Evolutionary conservation across 768 basidiomycete genomes (phyloP).

Genomic region (Mycena olivaceomarginata): DNA sequence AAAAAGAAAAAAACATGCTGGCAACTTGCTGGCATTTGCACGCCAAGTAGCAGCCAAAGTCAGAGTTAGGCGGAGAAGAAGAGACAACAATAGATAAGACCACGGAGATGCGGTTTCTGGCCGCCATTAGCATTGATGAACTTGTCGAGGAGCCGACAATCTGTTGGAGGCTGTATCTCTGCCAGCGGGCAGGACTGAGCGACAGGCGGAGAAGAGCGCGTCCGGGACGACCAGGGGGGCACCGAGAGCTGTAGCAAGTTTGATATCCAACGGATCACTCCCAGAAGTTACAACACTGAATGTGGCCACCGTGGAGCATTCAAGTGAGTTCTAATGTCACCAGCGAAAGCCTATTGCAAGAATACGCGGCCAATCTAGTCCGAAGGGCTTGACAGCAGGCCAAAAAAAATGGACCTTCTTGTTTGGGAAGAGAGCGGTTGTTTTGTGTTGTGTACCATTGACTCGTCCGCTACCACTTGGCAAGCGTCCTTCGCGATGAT

Average conservation of each 20-base stretch:
- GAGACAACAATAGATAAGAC: not conserved
- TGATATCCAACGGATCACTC: slow-evolving; percentile 22
- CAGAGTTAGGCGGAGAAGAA: not conserved
- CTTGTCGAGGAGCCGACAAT: not conserved
- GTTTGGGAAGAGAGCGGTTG: slow-evolving; percentile 28
- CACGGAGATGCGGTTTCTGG: not conserved
- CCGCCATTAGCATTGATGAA: not conserved
- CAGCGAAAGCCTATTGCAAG: not conserved
- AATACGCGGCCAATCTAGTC: not conserved
- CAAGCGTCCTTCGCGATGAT: slow-evolving; percentile 47
- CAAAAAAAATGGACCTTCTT: not conserved
- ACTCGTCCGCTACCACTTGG: not conserved
- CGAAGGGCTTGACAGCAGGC: not conserved
- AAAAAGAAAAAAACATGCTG: not conserved
- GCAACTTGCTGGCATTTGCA: not conserved
- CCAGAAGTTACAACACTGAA: too few relatives aligned
- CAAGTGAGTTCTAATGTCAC: not conserved
- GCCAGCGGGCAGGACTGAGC: not conserved
- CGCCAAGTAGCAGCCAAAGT: not conserved
- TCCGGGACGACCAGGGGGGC: not conserved
- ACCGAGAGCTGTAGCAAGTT: slow-evolving; percentile 24
- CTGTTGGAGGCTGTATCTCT: not conserved
- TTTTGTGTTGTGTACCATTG: slow-evolving; percentile 11
- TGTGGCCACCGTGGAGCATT: slow-evolving; percentile 3
- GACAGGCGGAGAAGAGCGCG: not conserved